phyloP scores from a whole-genome alignment of 345 rosid species.

The Gossypium rotundifolium region DNA sequence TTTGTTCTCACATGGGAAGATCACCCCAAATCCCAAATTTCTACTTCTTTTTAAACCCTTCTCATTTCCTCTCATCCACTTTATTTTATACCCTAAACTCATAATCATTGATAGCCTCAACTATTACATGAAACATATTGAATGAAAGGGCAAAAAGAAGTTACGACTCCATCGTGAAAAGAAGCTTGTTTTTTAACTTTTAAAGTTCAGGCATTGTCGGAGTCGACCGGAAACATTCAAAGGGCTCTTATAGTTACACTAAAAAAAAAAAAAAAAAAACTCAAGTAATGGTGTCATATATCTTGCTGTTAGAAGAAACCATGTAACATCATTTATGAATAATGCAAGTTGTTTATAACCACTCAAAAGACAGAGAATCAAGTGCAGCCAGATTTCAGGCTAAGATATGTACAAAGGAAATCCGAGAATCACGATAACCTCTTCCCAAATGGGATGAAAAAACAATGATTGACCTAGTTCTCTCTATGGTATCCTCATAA shows the following conservation, averaged over 20 bases:
- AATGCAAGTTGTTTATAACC: conserved; percentile 29
- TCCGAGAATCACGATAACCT: conserved; percentile 26
- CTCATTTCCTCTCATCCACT: not conserved
- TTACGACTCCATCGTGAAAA: not conserved
- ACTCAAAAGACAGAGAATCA: conserved; percentile 35
- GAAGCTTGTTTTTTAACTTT: not conserved
- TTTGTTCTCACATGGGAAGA: no score
- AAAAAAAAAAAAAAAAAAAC: not conserved
- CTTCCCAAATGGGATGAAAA: conserved; percentile 11
- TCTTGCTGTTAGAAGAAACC: conserved; percentile 25
- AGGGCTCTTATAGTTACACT: not conserved
- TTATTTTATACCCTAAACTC: not conserved
- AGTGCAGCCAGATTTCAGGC: conserved; percentile 36
- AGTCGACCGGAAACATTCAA: not conserved
- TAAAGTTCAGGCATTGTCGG: not conserved
- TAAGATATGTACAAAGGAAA: conserved; percentile 41
- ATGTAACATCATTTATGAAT: conserved; percentile 44
- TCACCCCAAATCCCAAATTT: no score
- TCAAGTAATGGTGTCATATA: conserved; percentile 15
- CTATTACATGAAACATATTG: not conserved
- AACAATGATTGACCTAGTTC: conserved; percentile 19
- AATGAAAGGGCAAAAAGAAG: not conserved
- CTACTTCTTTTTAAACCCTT: no score
- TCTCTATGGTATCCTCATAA: conserved; percentile 25
- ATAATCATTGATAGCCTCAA: not conserved